Evolutionary conservation across 805 yeast species (phyloP).

Genomic region (Barnettozyma botsteinii): DNA sequence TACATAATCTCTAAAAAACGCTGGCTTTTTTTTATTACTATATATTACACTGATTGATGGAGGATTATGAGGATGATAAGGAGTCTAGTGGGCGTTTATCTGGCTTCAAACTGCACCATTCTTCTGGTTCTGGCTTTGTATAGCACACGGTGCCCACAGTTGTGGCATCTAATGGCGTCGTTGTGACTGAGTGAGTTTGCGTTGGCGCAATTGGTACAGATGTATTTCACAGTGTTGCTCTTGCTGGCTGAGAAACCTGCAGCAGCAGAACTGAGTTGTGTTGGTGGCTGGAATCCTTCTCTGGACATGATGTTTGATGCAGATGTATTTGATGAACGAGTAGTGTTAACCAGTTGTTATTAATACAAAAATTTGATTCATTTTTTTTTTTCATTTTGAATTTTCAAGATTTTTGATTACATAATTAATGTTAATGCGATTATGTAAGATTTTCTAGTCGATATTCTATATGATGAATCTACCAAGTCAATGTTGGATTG

Average conservation of each 20-base stretch:
- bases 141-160: conserved; percentile 96
- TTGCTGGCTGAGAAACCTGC: conserved; percentile 65
- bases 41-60: neutral
- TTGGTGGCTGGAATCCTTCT: conserved; percentile 85
- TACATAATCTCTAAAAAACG: neutral
- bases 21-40: neutral
- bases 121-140: conserved; percentile 97
- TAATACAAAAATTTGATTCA: neutral
- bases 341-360: neutral
- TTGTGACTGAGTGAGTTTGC: conserved; percentile 81
- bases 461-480: no score
- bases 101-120: conserved; percentile 87
- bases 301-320: conserved; percentile 38
- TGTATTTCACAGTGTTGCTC: conserved; percentile 82
- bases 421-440: no score
- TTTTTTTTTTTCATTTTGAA: conserved; percentile 1
- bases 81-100: conserved; percentile 32
- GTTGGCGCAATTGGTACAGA: conserved; percentile 95
- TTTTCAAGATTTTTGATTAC: neutral
- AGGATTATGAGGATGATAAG: neutral
- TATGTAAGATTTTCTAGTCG: no score
- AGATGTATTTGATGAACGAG: neutral
- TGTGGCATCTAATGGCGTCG: conserved; percentile 97
- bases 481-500: no score
- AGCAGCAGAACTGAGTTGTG: conserved; percentile 80